Evolutionary conservation across 805 yeast genomes (phyloP).

Genomic region (Groenewaldozyma tartarivorans): DNA sequence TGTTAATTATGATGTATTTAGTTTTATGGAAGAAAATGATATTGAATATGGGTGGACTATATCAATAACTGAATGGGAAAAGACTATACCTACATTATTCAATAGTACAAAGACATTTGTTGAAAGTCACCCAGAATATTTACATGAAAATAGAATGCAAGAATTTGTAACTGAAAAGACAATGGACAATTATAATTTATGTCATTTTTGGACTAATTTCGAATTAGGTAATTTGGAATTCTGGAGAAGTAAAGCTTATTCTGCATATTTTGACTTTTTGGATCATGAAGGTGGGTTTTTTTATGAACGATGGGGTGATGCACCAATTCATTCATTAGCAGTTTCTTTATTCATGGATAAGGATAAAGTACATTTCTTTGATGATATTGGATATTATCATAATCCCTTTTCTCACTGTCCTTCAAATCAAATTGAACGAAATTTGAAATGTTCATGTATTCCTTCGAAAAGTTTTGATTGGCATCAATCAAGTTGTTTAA

Average conservation of each 20-base stretch:
- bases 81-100: constrained; percentile 60
- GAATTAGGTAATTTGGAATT: constrained; percentile 67
- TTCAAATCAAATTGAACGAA: constrained; percentile 36
- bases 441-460: constrained; percentile 47
- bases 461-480: constrained; percentile 27
- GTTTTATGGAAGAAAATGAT: constrained; percentile 43
- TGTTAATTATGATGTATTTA: constrained; percentile 53
- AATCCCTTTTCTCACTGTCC: constrained; percentile 59
- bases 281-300: constrained; percentile 70
- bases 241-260: constrained; percentile 50
- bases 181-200: constrained; percentile 51
- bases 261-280: constrained; percentile 49
- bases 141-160: constrained; percentile 54
- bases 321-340: constrained; percentile 80
- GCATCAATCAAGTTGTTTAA: constrained; percentile 29
- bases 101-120: constrained; percentile 41
- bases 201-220: constrained; percentile 80
- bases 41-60: constrained; percentile 60
- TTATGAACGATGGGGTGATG: constrained; percentile 91
- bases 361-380: constrained; percentile 57
- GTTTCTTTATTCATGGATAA: constrained; percentile 50
- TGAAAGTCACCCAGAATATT: constrained; percentile 35
- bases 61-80: constrained; percentile 50
- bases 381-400: constrained; percentile 68
- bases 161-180: constrained; percentile 55